Conservation (phyloP, 2,329 filamentous ascomycete genomes). For the Albifimbria verrucaria region DNA sequence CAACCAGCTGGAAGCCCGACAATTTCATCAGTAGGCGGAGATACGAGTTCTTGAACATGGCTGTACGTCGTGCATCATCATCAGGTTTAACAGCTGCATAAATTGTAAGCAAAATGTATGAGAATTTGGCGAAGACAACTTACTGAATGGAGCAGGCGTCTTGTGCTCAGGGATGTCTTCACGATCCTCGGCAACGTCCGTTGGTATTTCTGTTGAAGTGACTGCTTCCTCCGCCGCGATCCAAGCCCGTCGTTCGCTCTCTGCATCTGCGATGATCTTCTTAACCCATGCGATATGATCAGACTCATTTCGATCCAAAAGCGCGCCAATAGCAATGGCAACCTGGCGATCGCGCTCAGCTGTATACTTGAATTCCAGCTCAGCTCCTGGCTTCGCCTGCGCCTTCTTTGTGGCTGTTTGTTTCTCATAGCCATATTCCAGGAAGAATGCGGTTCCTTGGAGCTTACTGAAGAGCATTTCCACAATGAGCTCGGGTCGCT, state of each 20-base stretch:
- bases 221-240: slow-evolving; percentile 66
- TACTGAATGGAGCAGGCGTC: slow-evolving; percentile 29
- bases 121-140: slow-evolving; percentile 11
- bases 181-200: slow-evolving; percentile 28
- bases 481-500: slow-evolving; percentile 79
- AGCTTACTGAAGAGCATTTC: slow-evolving; percentile 97
- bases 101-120: slow-evolving; percentile 21
- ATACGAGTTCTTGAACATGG: slow-evolving; percentile 86
- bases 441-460: slow-evolving; percentile 74
- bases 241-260: slow-evolving; percentile 74
- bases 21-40: slow-evolving; percentile 81
- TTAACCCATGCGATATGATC: slow-evolving; percentile 82
- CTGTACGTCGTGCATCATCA: slow-evolving; percentile 62
- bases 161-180: slow-evolving; percentile 21
- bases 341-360: slow-evolving; percentile 70
- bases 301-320: slow-evolving; percentile 76
- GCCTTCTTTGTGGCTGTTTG: slow-evolving; percentile 64
- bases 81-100: slow-evolving; percentile 57
- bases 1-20: slow-evolving; percentile 62
- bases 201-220: slow-evolving; percentile 31
- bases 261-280: slow-evolving; percentile 63
- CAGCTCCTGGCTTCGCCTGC: slow-evolving; percentile 69
- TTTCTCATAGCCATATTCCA: slow-evolving; percentile 87
- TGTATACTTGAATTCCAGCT: slow-evolving; percentile 76
- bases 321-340: slow-evolving; percentile 71